A percentile compares a stretch with the other conserved stretches of the same genome.
Conservation (phyloP, 176 grass and related monocot species). For the Zoysia pacifica region DNA sequence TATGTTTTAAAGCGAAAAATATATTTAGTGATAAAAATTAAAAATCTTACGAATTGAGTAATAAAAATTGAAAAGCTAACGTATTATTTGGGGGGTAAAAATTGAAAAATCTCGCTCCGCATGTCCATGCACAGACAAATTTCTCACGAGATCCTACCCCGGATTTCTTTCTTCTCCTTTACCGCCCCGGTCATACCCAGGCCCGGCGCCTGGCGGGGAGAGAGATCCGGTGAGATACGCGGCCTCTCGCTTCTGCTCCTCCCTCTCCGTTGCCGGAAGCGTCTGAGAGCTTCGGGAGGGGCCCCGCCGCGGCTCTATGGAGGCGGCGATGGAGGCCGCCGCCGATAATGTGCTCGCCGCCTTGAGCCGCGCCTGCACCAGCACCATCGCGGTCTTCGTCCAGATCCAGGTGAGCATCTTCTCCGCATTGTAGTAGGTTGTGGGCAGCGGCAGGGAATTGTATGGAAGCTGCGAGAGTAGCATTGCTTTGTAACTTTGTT, state of each 20-base stretch:
- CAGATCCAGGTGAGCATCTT: slow-evolving; percentile 90
- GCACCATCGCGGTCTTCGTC: slow-evolving; percentile 62
- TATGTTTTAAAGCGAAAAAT: too few relatives aligned
- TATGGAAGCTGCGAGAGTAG: background rate
- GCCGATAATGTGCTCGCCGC: slow-evolving; percentile 62
- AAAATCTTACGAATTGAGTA: too few relatives aligned
- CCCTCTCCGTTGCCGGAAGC: background rate
- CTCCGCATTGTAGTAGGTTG: slow-evolving; percentile 27
- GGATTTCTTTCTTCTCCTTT: slow-evolving; percentile 6
- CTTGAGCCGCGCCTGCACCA: slow-evolving; percentile 68
- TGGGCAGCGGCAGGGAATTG: slow-evolving; percentile 22
- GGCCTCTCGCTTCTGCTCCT: slow-evolving; percentile 24
- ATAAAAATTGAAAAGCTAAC: too few relatives aligned
- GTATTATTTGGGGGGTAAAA: too few relatives aligned
- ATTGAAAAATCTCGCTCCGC: too few relatives aligned
- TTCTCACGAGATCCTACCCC: slow-evolving; percentile 35
- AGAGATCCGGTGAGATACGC: slow-evolving; percentile 61
- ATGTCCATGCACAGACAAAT: slow-evolving; percentile 27
- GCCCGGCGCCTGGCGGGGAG: slow-evolving; percentile 14
- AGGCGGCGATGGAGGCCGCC: slow-evolving; percentile 56
- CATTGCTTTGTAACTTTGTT: background rate
- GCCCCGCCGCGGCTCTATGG: slow-evolving; percentile 3
- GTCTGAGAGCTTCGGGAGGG: slow-evolving; percentile 44
- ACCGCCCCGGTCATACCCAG: slow-evolving; percentile 37
- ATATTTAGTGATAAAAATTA: too few relatives aligned